Percentiles rank a stretch among this genome's conserved stretches.
Evolutionary conservation across 2,329 filamentous ascomycete genomes (phyloP).

Genomic region (Periconia digitata): DNA sequence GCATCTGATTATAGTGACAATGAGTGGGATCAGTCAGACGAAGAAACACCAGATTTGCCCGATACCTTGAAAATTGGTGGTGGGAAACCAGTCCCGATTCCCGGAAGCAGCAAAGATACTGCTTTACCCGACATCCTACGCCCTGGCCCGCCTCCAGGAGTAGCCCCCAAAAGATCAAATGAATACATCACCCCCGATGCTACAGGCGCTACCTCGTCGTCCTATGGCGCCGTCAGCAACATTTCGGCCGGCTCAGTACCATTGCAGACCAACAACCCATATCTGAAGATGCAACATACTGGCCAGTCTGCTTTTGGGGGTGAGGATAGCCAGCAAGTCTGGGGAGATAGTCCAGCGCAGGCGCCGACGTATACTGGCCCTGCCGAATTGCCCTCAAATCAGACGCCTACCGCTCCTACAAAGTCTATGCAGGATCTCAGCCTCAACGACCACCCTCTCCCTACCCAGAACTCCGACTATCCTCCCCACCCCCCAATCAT

Average conservation of each 20-base stretch:
- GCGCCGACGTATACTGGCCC: constrained; percentile 31
- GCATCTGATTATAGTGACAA: constrained; percentile 35
- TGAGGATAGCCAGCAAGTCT: constrained; percentile 43
- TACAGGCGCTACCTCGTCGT: constrained; percentile 30
- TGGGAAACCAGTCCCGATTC: constrained; percentile 26
- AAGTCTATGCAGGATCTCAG: constrained; percentile 44
- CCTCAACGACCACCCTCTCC: constrained; percentile 24
- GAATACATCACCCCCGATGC: constrained; percentile 33
- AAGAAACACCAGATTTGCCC: constrained; percentile 36
- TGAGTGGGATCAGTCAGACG: constrained; percentile 44
- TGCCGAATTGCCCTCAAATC: constrained; percentile 46
- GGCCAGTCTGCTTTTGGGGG: constrained; percentile 37
- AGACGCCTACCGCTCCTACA: constrained; percentile 42
- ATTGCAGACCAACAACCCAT: constrained; percentile 49
- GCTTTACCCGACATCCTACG: constrained; percentile 33
- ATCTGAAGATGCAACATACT: constrained; percentile 43
- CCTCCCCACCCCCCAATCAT: constrained; percentile 14
- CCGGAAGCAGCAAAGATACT: constrained; percentile 11
- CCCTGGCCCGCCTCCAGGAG: constrained; percentile 34
- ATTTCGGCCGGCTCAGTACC: constrained; percentile 33
- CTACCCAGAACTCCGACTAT: constrained; percentile 12
- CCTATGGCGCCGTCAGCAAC: constrained; percentile 32
- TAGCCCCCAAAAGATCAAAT: constrained; percentile 30
- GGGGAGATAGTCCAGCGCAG: constrained; percentile 38
- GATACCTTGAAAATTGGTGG: constrained; percentile 39